phyloP scores from a whole-genome alignment of 2,329 filamentous ascomycete genomes.

The Botrytis sinoallii region DNA sequence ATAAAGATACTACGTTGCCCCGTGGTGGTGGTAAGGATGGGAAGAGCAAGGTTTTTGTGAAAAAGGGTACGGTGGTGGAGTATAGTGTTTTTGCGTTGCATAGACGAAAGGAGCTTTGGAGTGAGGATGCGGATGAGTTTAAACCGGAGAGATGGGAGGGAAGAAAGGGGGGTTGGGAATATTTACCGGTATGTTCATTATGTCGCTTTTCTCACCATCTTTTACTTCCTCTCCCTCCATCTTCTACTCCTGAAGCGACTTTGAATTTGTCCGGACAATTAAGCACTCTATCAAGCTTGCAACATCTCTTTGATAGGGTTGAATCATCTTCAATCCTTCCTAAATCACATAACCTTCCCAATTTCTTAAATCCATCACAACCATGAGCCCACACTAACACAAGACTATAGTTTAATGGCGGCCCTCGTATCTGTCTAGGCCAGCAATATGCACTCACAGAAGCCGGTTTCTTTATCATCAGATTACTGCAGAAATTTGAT shows the following conservation, averaged over 20 bases:
- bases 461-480: conserved; percentile 38
- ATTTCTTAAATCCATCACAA: not conserved
- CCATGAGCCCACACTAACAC: not conserved
- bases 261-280: not conserved
- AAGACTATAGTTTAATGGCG: conserved; percentile 38
- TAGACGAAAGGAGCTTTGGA: conserved; percentile 40
- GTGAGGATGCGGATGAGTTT: conserved; percentile 39
- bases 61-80: conserved; percentile 32
- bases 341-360: not conserved
- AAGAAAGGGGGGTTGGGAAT: conserved; percentile 46
- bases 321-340: not conserved
- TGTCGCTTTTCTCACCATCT: not conserved
- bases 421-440: conserved; percentile 40
- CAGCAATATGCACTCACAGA: conserved; percentile 42
- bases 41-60: conserved; percentile 36
- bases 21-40: conserved; percentile 40
- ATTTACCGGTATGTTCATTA: conserved; percentile 35
- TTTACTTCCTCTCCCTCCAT: not conserved
- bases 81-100: conserved; percentile 39
- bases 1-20: conserved; percentile 36
- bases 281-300: not conserved
- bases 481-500: conserved; percentile 33
- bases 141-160: conserved; percentile 40
- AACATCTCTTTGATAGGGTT: not conserved
- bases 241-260: not conserved